phyloP scores from a whole-genome alignment of 2,329 filamentous ascomycete species.

The Moelleriella libera region DNA sequence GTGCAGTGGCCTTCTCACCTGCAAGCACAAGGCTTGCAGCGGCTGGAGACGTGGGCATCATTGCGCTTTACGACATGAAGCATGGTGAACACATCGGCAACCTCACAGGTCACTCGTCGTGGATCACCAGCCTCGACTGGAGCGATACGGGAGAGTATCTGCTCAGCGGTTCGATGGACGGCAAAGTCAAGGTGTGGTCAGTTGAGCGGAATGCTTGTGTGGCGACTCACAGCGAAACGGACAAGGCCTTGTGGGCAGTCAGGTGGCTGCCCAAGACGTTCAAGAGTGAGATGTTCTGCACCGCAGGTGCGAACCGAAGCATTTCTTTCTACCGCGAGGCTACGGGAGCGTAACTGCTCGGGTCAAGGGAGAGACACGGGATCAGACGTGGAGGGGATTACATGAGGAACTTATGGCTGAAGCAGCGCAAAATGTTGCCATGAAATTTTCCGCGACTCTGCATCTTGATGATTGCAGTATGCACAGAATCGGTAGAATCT shows the following conservation, averaged over 20 bases:
- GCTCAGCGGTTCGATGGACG: conserved; percentile 77
- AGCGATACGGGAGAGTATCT: conserved; percentile 86
- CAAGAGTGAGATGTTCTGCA: conserved; percentile 61
- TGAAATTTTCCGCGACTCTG: too few species aligned
- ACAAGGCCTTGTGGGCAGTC: conserved; percentile 70
- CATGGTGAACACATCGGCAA: conserved; percentile 89
- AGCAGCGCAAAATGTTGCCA: too few species aligned
- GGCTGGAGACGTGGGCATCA: conserved; percentile 76
- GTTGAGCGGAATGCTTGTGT: conserved; percentile 74
- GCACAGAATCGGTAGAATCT: too few species aligned
- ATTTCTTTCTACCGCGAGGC: conserved; percentile 78
- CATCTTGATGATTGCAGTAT: too few species aligned
- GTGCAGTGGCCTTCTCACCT: conserved; percentile 78
- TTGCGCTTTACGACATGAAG: conserved; percentile 81
- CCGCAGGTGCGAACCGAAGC: conserved; percentile 61
- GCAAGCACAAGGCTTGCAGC: conserved; percentile 74
- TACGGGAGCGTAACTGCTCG: conserved; percentile 39
- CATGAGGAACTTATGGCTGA: too few species aligned
- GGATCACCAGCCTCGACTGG: conserved; percentile 89
- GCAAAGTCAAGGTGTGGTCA: conserved; percentile 93
- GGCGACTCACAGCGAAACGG: conserved; percentile 84
- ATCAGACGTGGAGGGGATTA: not conserved
- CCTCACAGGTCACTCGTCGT: conserved; percentile 63
- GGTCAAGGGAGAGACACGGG: not conserved
- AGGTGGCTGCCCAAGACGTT: conserved; percentile 66